These are phyloP conservation scores for Aspergillus puulaauensis DNA, from an alignment of 2,329 filamentous ascomycete species.

Conservation along the genomic window DNA sequence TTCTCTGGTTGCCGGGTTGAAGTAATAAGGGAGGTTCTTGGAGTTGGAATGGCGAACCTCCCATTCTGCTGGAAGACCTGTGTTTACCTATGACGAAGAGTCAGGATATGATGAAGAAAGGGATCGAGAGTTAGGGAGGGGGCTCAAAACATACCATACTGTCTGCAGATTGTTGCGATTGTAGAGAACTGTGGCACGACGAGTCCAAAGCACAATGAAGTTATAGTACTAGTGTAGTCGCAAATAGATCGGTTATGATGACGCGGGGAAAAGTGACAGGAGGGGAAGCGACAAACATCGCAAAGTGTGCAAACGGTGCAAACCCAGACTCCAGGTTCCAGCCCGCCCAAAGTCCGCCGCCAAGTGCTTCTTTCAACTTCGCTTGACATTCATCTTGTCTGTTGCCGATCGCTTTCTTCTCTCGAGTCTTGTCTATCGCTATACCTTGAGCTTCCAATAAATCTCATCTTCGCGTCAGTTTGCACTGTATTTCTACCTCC, in stretches of 20 bases:
- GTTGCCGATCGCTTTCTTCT: neutral
- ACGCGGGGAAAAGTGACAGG: constrained; percentile 30
- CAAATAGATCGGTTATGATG: constrained; percentile 14
- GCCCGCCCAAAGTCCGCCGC: neutral
- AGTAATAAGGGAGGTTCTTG: constrained; percentile 99
- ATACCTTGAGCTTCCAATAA: neutral
- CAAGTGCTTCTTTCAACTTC: constrained; percentile 20
- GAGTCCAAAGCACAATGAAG: neutral
- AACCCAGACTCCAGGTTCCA: constrained; percentile 13
- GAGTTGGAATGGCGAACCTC: constrained; percentile 97
- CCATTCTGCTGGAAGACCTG: constrained; percentile 82
- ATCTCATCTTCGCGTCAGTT: neutral
- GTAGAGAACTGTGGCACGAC: neutral
- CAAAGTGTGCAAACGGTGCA: constrained; percentile 21
- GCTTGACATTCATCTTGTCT: constrained; percentile 1
- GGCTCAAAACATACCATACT: constrained; percentile 11
- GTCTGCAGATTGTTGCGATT: neutral
- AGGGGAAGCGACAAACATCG: constrained; percentile 19
- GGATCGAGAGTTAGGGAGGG: neutral
- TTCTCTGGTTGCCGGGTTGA: constrained; percentile 81
- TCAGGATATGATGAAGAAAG: neutral
- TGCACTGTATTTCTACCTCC: neutral
- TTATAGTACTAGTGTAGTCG: neutral
- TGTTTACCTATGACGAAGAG: constrained; percentile 56
- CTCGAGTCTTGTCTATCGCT: neutral